Conservation (phyloP, 305 asterid species). For the Fraxinus dipetala region DNA sequence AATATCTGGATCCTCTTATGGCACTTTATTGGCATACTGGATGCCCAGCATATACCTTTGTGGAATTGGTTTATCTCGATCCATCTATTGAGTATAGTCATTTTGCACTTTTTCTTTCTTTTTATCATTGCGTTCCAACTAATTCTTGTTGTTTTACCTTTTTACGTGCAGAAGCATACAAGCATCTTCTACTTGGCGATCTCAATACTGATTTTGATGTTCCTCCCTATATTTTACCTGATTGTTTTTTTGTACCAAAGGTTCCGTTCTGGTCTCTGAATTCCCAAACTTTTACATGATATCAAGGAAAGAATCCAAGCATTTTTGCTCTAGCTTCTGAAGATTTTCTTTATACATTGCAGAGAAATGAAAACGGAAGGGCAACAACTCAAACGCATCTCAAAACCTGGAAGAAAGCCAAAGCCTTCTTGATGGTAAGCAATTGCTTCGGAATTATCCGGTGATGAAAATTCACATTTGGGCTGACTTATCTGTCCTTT, state of each 20-base stretch:
- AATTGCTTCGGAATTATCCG: neutral
- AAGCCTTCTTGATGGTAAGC: conserved; percentile 62
- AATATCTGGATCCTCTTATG: neutral
- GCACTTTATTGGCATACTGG: neutral
- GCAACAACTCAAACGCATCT: conserved; percentile 61
- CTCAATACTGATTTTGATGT: conserved; percentile 67
- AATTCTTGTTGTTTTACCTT: conserved; percentile 14
- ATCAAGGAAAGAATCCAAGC: neutral
- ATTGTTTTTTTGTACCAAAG: conserved; percentile 72
- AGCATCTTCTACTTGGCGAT: conserved; percentile 63
- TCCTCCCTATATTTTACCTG: conserved; percentile 78
- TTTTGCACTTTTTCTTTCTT: neutral
- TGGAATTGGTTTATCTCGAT: neutral
- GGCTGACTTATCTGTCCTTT: neutral
- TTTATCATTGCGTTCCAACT: neutral
- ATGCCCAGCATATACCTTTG: neutral
- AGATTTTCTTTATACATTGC: conserved; percentile 25
- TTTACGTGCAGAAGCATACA: conserved; percentile 61
- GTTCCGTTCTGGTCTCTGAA: conserved; percentile 35
- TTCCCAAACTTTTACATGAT: conserved; percentile 1
- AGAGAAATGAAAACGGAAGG: conserved; percentile 63
- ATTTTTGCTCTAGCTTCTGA: conserved; percentile 11
- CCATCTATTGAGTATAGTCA: neutral
- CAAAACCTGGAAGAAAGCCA: conserved; percentile 56
- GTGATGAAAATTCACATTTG: neutral